A percentile compares a stretch with the other conserved stretches of the same genome.
These are phyloP conservation scores for Nymphaea colorata DNA, from an alignment of 164 flowering plant genomes.

Conservation along the genomic window DNA sequence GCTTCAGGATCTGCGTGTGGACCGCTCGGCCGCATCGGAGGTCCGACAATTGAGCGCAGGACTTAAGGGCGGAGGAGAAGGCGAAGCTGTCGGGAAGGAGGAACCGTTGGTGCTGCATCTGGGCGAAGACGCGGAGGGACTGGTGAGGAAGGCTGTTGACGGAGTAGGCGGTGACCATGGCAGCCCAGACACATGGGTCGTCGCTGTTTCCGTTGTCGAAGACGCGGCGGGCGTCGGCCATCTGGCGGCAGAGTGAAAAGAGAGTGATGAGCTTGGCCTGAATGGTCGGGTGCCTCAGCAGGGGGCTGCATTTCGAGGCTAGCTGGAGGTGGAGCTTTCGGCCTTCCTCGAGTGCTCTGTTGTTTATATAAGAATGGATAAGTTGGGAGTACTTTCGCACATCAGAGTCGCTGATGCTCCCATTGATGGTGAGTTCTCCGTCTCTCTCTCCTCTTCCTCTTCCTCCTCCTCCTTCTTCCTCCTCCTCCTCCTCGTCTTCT, in stretches of 20 bases:
- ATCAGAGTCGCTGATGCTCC: neutral
- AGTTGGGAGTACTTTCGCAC: slow-evolving; percentile 12
- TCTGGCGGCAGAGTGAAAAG: slow-evolving; percentile 23
- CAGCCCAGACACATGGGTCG: slow-evolving; percentile 19
- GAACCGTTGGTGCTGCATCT: slow-evolving; percentile 9
- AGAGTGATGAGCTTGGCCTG: slow-evolving; percentile 30
- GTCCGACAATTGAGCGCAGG: slow-evolving; percentile 12
- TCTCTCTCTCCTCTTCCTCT: neutral
- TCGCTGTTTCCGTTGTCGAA: slow-evolving; percentile 15
- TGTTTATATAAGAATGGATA: slow-evolving; percentile 26
- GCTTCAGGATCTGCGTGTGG: slow-evolving; percentile 30
- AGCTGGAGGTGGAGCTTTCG: slow-evolving; percentile 22
- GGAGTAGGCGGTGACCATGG: slow-evolving; percentile 31
- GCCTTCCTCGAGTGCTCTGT: slow-evolving; percentile 21
- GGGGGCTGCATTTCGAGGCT: slow-evolving; percentile 2
- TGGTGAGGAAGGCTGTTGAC: slow-evolving; percentile 17
- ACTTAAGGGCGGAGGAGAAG: slow-evolving; percentile 28
- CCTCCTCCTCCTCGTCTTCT: neutral
- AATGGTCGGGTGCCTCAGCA: slow-evolving; percentile 16
- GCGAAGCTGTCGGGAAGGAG: slow-evolving; percentile 10
- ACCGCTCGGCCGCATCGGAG: slow-evolving; percentile 19
- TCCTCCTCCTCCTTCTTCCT: neutral
- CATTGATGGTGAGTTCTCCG: neutral
- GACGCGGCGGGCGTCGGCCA: slow-evolving; percentile 24
- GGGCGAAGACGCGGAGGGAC: slow-evolving; percentile 20